Evolutionary conservation across 768 basidiomycete species (phyloP).

Genomic region (Lenzites betulinus): DNA sequence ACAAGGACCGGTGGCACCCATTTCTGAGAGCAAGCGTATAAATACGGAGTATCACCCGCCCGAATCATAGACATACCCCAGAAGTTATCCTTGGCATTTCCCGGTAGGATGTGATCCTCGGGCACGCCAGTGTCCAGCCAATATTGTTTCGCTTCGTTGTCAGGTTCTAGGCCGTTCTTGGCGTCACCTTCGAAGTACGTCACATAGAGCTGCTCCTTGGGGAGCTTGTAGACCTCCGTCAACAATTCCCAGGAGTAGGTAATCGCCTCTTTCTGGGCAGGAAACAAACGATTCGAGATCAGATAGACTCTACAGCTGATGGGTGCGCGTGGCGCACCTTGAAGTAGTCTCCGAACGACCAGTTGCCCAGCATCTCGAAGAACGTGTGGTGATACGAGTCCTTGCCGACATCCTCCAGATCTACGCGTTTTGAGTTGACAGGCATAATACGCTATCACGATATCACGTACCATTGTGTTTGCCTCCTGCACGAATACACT

Average conservation of each 20-base stretch:
- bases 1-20: slow-evolving; percentile 98
- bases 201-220: slow-evolving; percentile 90
- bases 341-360: slow-evolving; percentile 99
- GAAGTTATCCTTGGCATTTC: slow-evolving; percentile 97
- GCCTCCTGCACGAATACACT: slow-evolving; percentile 98
- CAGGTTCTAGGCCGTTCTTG: slow-evolving; percentile 82
- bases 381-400: slow-evolving; percentile 98
- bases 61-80: slow-evolving; percentile 69
- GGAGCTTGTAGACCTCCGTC: slow-evolving; percentile 85
- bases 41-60: slow-evolving; percentile 9
- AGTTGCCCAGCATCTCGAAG: slow-evolving; percentile 99
- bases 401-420: slow-evolving; percentile 98
- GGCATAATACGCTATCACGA: background rate
- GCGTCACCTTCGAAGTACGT: slow-evolving; percentile 97
- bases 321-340: slow-evolving; percentile 55
- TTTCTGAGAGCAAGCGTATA: slow-evolving; percentile 57
- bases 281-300: background rate
- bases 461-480: slow-evolving; percentile 86
- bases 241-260: slow-evolving; percentile 93
- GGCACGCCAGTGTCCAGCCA: slow-evolving; percentile 90
- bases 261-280: slow-evolving; percentile 84
- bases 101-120: slow-evolving; percentile 90
- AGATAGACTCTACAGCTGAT: background rate
- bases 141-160: slow-evolving; percentile 81
- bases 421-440: slow-evolving; percentile 42